Conservation (phyloP, 2,329 filamentous ascomycete genomes). For the Akanthomyces muscarius region DNA sequence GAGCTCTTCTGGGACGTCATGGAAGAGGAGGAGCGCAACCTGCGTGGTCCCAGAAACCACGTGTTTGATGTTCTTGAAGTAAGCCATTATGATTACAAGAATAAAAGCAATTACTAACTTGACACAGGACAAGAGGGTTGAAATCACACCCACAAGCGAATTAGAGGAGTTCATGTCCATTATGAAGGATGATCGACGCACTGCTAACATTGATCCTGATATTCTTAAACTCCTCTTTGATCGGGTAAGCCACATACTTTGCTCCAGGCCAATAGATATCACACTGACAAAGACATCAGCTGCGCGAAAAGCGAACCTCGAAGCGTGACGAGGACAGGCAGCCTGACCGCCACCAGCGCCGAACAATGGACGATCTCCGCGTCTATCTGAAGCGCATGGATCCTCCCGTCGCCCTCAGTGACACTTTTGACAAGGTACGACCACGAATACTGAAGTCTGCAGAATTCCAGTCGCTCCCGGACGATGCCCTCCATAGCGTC, state of each 20-base stretch:
- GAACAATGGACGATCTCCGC: constrained; percentile 78
- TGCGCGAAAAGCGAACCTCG: constrained; percentile 81
- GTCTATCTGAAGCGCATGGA: constrained; percentile 86
- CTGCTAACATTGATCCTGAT: constrained; percentile 79
- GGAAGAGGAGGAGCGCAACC: constrained; percentile 86
- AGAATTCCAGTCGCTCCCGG: constrained; percentile 81
- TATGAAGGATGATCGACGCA: constrained; percentile 81
- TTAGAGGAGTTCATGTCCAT: constrained; percentile 83
- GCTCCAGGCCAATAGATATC: not conserved
- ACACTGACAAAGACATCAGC: constrained; percentile 37
- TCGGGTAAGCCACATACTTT: constrained; percentile 51
- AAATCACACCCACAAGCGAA: constrained; percentile 80
- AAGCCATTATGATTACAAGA: constrained; percentile 33
- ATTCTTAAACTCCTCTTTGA: constrained; percentile 79
- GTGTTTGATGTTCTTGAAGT: constrained; percentile 87
- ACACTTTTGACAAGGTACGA: constrained; percentile 86
- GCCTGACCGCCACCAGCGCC: constrained; percentile 79
- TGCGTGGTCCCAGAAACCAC: constrained; percentile 76
- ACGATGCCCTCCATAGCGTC: constrained; percentile 75
- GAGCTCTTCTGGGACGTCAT: constrained; percentile 95
- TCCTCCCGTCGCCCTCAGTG: constrained; percentile 70
- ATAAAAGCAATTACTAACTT: constrained; percentile 33
- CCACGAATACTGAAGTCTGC: constrained; percentile 73
- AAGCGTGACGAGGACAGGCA: constrained; percentile 82
- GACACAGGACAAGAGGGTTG: constrained; percentile 78